A percentile compares a stretch with the other conserved stretches of the same genome.
Conservation (phyloP, 352 stramenopile species). For the Phytophthora constricta region DNA sequence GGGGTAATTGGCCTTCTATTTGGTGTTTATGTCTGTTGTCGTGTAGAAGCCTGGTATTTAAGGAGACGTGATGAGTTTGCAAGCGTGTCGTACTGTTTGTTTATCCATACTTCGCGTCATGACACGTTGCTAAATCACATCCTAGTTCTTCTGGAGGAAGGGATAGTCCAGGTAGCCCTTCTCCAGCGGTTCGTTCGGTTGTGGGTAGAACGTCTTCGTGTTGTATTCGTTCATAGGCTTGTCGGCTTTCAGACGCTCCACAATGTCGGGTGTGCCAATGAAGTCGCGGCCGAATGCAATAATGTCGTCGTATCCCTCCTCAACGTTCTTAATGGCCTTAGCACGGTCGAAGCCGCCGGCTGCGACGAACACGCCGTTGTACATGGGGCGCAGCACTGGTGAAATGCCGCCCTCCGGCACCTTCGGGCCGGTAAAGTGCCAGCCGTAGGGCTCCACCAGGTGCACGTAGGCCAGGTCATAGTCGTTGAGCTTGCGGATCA, state of each 20-base stretch:
- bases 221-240: slow-evolving; percentile 46
- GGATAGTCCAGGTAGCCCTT: slow-evolving; percentile 39
- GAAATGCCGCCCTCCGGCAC: slow-evolving; percentile 41
- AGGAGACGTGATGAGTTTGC: too few relatives aligned
- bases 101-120: too few relatives aligned
- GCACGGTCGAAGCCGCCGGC: slow-evolving; percentile 38
- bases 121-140: too few relatives aligned
- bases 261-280: slow-evolving; percentile 61
- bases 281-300: slow-evolving; percentile 60
- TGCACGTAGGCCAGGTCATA: slow-evolving; percentile 49
- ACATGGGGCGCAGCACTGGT: slow-evolving; percentile 41
- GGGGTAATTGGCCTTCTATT: too few relatives aligned
- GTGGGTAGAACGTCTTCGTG: slow-evolving; percentile 33
- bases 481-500: slow-evolving; percentile 36
- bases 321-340: slow-evolving; percentile 39
- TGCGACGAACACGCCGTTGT: slow-evolving; percentile 50
- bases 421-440: slow-evolving; percentile 15
- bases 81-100: too few relatives aligned
- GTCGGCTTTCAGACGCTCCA: slow-evolving; percentile 42
- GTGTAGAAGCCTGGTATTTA: too few relatives aligned
- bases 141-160: slow-evolving; percentile 19
- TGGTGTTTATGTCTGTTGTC: too few relatives aligned
- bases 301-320: slow-evolving; percentile 39
- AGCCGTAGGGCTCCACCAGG: slow-evolving; percentile 46
- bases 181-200: slow-evolving; percentile 8